Evolutionary conservation across 805 yeast genomes (phyloP).

Genomic region (Candida peoriensis): DNA sequence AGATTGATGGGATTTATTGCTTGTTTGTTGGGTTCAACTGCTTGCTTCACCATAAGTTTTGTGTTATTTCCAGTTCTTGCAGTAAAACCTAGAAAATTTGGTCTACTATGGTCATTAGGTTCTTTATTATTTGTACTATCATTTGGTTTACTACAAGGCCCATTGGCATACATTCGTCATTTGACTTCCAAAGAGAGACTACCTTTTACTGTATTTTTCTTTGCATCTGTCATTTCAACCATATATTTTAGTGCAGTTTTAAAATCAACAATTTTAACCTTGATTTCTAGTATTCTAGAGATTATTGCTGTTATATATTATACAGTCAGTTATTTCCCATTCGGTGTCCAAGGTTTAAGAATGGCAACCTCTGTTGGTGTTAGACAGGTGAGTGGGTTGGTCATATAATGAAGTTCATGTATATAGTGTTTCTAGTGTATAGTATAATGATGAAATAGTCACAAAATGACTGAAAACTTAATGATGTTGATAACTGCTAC

Average conservation of each 20-base stretch:
- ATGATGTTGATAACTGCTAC: too few species aligned
- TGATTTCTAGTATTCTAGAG: slow-evolving; percentile 71
- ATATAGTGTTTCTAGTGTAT: too few species aligned
- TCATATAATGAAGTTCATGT: slow-evolving; percentile 6
- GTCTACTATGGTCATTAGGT: slow-evolving; percentile 87
- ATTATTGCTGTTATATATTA: slow-evolving; percentile 86
- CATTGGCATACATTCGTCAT: slow-evolving; percentile 71
- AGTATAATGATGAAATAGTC: too few species aligned
- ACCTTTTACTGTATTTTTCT: slow-evolving; percentile 75
- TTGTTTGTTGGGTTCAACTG: slow-evolving; percentile 70
- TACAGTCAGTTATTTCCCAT: slow-evolving; percentile 89
- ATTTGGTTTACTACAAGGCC: slow-evolving; percentile 91
- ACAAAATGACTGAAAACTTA: too few species aligned
- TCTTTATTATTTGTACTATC: slow-evolving; percentile 80
- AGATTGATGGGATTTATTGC: slow-evolving; percentile 71
- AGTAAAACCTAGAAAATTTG: slow-evolving; percentile 86
- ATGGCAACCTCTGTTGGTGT: slow-evolving; percentile 54
- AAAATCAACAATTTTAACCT: slow-evolving; percentile 69
- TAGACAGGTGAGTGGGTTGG: slow-evolving; percentile 33
- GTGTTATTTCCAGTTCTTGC: slow-evolving; percentile 86
- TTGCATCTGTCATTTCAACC: slow-evolving; percentile 74
- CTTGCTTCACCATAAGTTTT: slow-evolving; percentile 78
- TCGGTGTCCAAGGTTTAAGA: slow-evolving; percentile 76
- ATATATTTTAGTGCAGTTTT: slow-evolving; percentile 66
- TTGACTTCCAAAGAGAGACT: slow-evolving; percentile 70